These are phyloP conservation scores for Clavispora fructus DNA, from an alignment of 805 yeast genomes.

Conservation along the genomic window DNA sequence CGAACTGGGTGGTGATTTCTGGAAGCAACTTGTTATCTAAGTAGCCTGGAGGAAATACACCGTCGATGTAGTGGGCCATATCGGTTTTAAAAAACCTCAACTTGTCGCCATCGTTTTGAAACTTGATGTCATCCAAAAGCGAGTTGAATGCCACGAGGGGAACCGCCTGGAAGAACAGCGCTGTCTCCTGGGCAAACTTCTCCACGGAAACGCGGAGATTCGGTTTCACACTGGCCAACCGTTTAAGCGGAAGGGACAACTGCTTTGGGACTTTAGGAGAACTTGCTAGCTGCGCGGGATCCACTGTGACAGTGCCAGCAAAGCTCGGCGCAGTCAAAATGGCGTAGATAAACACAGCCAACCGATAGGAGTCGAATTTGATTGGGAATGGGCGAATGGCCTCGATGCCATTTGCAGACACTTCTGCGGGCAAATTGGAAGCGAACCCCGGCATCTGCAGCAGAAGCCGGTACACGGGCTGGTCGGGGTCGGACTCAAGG, in stretches of 20 bases:
- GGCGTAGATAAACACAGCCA: slow-evolving; percentile 51
- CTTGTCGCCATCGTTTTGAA: slow-evolving; percentile 51
- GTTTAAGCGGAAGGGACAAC: slow-evolving; percentile 33
- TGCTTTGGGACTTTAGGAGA: slow-evolving; percentile 27
- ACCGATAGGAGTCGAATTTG: slow-evolving; percentile 59
- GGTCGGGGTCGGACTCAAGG: slow-evolving; percentile 41
- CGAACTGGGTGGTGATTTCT: slow-evolving; percentile 46
- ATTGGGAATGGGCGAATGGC: slow-evolving; percentile 29
- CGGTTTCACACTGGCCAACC: slow-evolving; percentile 32
- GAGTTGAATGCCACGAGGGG: slow-evolving; percentile 48
- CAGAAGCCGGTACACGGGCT: slow-evolving; percentile 36
- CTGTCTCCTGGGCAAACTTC: slow-evolving; percentile 23
- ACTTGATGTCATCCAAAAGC: slow-evolving; percentile 50
- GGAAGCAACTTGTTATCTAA: slow-evolving; percentile 66
- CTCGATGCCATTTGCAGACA: slow-evolving; percentile 39
- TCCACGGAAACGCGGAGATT: slow-evolving; percentile 30
- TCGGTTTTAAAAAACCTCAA: slow-evolving; percentile 34
- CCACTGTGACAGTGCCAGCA: background rate
- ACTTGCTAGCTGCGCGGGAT: slow-evolving; percentile 5
- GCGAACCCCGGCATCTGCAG: slow-evolving; percentile 18
- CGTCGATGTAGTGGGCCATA: slow-evolving; percentile 19
- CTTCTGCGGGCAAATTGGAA: slow-evolving; percentile 44
- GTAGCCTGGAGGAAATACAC: slow-evolving; percentile 45
- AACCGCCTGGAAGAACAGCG: slow-evolving; percentile 28
- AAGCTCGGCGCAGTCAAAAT: slow-evolving; percentile 32